Percentiles rank a stretch among this genome's conserved stretches.
Conservation (phyloP, 345 rosid genomes). For the Rubroshorea leprosula region DNA sequence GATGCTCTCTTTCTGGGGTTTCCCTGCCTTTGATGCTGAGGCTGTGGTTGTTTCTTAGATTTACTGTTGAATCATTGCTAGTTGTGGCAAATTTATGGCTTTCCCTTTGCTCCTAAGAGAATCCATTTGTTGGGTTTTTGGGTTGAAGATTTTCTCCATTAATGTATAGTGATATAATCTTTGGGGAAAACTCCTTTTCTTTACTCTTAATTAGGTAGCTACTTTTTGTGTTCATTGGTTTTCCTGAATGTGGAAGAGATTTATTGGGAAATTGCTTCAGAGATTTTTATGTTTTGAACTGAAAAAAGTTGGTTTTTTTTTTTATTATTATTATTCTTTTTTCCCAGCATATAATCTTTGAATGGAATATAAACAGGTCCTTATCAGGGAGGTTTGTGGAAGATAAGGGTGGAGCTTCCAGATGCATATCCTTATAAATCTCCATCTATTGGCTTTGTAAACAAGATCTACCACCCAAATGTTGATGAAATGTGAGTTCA, state of each 20-base stretch:
- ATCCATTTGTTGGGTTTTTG: neutral
- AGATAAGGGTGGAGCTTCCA: constrained; percentile 92
- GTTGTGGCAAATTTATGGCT: no score
- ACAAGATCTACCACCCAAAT: constrained; percentile 96
- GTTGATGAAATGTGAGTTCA: constrained; percentile 91
- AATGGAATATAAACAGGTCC: constrained; percentile 54
- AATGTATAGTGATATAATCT: no score
- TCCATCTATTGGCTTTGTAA: constrained; percentile 91
- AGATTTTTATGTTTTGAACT: constrained; percentile 3
- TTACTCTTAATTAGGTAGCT: no score
- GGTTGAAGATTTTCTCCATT: neutral
- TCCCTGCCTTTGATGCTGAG: neutral
- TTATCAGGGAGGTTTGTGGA: constrained; percentile 93
- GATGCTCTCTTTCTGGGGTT: constrained; percentile 14
- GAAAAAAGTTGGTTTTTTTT: neutral
- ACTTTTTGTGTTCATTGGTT: constrained; percentile 21
- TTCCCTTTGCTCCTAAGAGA: no score
- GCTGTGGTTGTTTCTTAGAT: constrained; percentile 10
- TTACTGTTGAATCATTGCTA: constrained; percentile 9
- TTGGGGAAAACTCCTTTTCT: no score
- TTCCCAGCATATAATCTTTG: neutral
- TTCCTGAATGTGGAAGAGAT: constrained; percentile 12
- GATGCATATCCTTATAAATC: constrained; percentile 99
- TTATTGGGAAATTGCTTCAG: constrained; percentile 7
- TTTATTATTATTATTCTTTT: neutral